Evolutionary conservation across 306 rosid genomes (phyloP), one percentile per base, ranked within the genome.

Genomic region (Begonia fuchsioides): DNA sequence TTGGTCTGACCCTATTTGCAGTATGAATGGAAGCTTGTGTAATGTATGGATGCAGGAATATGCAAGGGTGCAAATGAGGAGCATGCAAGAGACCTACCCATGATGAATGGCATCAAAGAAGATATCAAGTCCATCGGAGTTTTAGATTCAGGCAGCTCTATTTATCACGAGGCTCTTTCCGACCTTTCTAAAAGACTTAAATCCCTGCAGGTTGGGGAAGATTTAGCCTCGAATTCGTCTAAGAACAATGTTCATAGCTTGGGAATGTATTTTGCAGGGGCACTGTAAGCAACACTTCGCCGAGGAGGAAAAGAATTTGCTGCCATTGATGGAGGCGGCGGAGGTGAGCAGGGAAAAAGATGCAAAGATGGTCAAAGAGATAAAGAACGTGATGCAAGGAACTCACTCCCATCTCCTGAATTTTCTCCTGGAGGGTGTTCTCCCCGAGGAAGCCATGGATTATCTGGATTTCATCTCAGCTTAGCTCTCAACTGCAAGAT

Each of bases 21-120:
- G 35, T 26, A 26, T 26, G 35, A 26, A 26, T 26, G 35, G 35
- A 4, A 26, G 35, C 35, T 26, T 26, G n/a, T 26, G 35, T 26
- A 26, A 20, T 26, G 3, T 26, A 26, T 26, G 1, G 8, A 17
- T 70, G 66, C 66, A 86, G 96, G 76, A 38, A 60, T 82, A 18
- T 66, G 86, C 39, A 82, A 79, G 75, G 81, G 71, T 65, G 88
- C 96, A 49, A 82, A 74, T 43, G 83, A 68, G 64, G 93, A 86
- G 68, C 96, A 86, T 76, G 96, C 81, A 19, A 86, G 90, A 77
- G 90, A 86, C 70, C 71, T 86, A 51, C 96, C 93, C 38, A 76
- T 82, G 56, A 86, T 86, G 96, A 86, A 86, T 82, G 93, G 96
- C 59, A 82, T 86, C 57, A 82, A 79, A 70, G 96, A 86, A 76